Base-by-base conservation (phyloP, 805 yeast genomes). In the Blastobotrys attinorum region DNA sequence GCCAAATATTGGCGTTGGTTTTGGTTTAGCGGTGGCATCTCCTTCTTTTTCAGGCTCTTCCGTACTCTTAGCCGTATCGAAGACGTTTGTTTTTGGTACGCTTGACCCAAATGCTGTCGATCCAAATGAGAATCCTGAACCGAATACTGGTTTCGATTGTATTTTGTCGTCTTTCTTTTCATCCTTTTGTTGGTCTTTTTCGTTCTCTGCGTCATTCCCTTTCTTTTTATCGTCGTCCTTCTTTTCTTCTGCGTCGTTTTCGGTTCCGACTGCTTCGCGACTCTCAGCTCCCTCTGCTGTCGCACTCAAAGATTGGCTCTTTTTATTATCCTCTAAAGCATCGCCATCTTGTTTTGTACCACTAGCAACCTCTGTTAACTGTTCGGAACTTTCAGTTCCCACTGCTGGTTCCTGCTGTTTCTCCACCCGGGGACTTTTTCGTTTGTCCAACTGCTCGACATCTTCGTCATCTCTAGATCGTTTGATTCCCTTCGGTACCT, bases 151-250 rank as follows among this genome's bases (percentile, higher is more conserved):
- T 18, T 31, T 40, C 20, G 7, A 27, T 39, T 40, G 23, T 13
- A 18, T 38, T 35, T 38, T 44, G 29, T 29, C 22, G 37, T 7
- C 22, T 20, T 20, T 21, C 22, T 23, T 47, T 37, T 11, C 23
- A 29, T 42, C 16, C 36, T 39, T 31, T 31, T 27, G 29, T 22
- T 42, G 25, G 60, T 48, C 62, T 56, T 2, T 61, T 55, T 48
- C 63, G 48, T 44, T 59, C 55, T 49, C 58, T 39, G 21, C 52
- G 8, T 31, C 38, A 5, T 35, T 40, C 23, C 40, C 37, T 13
- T 15, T 15, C 22, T 43, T 22, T 7, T 22, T 10, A 18, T 29
- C 34, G 8, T 17, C 23, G 8, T 29, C 33, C n/a, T 18, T 20
- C 31, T 37, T 22, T 16, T 37, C 37, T 6, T 25, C 31, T 4